Base-by-base conservation (phyloP, 345 rosid species). In the Noccaea bulbosa region DNA sequence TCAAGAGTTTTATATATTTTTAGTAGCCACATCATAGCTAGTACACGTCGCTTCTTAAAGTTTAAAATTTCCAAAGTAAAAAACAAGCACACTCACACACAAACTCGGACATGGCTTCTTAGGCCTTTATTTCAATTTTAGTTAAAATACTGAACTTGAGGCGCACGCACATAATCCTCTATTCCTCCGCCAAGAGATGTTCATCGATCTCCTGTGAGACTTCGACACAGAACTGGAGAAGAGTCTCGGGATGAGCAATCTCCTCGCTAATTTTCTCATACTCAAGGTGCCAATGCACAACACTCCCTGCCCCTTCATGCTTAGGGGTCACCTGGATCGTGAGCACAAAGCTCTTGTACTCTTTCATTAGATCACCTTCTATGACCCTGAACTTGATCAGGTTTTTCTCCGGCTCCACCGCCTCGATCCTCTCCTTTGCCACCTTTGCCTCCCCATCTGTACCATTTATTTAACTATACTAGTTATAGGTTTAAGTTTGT, bases 191-290 rank as follows among this genome's bases (percentile, higher is more conserved):
- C 39, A 65, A 43, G 11, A 77, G 78, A 60, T 81, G 78, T 14
- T 62, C 62, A 27, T 72, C 80, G 45, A 81, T 72, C 35, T 72
- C 82, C 48, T 68, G 51, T 58, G 75, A 74, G 32, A 81, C 61
- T 3, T 77, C 73, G 4, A 65, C 62, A 41, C 41, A 30, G 35
- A 77, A 70, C 40, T 70, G 71, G 32, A 77, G 78, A 32, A 77
- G 59, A 4, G 81, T 60, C 10, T 65, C 64, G 4, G 83, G 83
- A 43, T 77, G 79, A 41, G 79, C 70, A 5, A 74, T 64, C 45
- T 81, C 74, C 7, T 81, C 77, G 41, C 46, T 70, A 30, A 65
- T 68, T 62, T 70, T 78, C 79, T 81, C 79, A 16, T 77, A 77
- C 59, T 77, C 79, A 15, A 77, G 60, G 11, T 39, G 73, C 83